Conservation (phyloP, 805 yeast species). For the Saccharomycopsis synnaedendra region DNA sequence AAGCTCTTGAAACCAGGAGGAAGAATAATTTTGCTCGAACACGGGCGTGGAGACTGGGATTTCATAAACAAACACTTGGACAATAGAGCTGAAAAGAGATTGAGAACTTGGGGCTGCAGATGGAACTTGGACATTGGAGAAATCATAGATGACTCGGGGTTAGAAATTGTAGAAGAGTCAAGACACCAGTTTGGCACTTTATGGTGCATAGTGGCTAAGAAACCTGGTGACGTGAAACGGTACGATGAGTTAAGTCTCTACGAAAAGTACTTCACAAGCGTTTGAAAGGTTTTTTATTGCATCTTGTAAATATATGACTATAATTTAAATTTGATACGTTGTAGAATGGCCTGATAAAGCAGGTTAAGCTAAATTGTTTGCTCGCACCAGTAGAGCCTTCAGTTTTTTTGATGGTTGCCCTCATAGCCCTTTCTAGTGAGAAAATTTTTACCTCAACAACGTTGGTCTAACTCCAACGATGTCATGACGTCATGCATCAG, state of each 20-base stretch:
- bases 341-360: too few species aligned
- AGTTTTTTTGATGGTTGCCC: too few species aligned
- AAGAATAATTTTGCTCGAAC: conserved; percentile 77
- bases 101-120: conserved; percentile 91
- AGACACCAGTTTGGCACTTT: conserved; percentile 89
- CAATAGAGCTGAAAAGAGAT: conserved; percentile 68
- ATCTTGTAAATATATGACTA: too few species aligned
- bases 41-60: conserved; percentile 78
- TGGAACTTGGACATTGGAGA: conserved; percentile 95
- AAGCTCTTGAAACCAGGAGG: conserved; percentile 79
- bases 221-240: conserved; percentile 51
- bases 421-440: too few species aligned
- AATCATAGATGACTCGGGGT: conserved; percentile 69
- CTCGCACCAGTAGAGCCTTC: too few species aligned
- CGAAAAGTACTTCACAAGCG: conserved; percentile 14
- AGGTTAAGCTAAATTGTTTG: too few species aligned
- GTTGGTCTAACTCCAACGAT: too few species aligned
- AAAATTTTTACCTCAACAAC: too few species aligned
- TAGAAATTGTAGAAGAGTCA: conserved; percentile 70
- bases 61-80: conserved; percentile 74
- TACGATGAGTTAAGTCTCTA: conserved; percentile 14
- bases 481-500: too few species aligned
- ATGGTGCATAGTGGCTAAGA: conserved; percentile 71
- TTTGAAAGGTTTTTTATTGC: neutral
- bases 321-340: too few species aligned